Evolutionary conservation across 306 rosid species (phyloP).

Genomic region (Cicer bijugum): DNA sequence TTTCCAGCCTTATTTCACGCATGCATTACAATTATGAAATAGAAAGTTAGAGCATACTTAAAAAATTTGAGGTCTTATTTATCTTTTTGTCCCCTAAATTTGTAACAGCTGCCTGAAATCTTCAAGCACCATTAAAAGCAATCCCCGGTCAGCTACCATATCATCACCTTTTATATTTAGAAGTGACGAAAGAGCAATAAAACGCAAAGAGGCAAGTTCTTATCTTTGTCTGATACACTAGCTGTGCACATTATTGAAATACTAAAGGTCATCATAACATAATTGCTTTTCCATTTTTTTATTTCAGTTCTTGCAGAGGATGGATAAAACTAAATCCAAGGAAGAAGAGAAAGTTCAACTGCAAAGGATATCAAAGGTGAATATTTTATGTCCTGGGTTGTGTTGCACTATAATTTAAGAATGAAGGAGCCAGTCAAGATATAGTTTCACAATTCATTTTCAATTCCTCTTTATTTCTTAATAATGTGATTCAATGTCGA

Average conservation of each 20-base stretch:
- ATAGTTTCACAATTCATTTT: constrained; percentile 21
- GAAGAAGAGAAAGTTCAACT: constrained; percentile 60
- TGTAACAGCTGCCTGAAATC: constrained; percentile 59
- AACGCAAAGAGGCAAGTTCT: constrained; percentile 80
- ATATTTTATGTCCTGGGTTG: constrained; percentile 10
- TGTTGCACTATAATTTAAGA: constrained; percentile 8
- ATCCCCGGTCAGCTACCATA: constrained; percentile 49
- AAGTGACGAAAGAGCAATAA: constrained; percentile 92
- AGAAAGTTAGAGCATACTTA: constrained; percentile 5
- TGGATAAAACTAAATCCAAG: constrained; percentile 62
- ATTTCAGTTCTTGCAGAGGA: constrained; percentile 71
- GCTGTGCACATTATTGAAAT: constrained; percentile 14
- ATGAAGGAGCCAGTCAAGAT: not conserved
- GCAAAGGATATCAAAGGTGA: constrained; percentile 64
- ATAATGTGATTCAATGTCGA: constrained; percentile 25
- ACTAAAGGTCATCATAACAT: not conserved
- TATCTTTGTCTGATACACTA: constrained; percentile 25
- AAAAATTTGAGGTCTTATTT: constrained; percentile 9
- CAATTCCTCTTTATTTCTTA: constrained; percentile 1
- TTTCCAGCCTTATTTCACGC: not conserved
- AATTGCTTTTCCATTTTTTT: constrained; percentile 36
- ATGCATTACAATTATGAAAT: constrained; percentile 18
- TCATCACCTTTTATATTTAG: constrained; percentile 70
- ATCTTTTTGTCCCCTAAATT: not conserved
- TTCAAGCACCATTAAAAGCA: constrained; percentile 53